Evolutionary conservation across 768 basidiomycete species (phyloP), one percentile per base, ranked within the genome.

Genomic region (Mycena vitilis): DNA sequence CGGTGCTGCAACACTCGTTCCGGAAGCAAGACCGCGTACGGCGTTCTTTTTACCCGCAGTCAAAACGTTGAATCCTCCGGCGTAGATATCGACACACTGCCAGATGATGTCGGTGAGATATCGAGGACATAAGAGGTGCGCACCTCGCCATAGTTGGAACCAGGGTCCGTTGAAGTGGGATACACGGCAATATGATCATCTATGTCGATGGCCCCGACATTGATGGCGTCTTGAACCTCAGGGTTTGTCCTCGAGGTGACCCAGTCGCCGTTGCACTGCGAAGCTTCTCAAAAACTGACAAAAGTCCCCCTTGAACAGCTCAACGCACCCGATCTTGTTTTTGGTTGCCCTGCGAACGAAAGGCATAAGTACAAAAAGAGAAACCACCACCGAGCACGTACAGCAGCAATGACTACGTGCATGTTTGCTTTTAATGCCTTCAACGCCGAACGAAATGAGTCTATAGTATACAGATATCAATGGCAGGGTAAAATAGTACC

Each of bases 81-180:
- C 52, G 23, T 53, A 53, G n/a, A 53, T 30, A 30, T 53, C 52
- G 23, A 53, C 52, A 36, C 52, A 53, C 52, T 53, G 22, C 12
- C 25, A 16, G 5, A 20, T 53, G 15, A 53, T 12, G 30, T 25
- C 52, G 18, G 23, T 30, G 30, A 30, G 30, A 2, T 5, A 30
- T 30, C 30, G 1, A 53, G 18, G 11, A 36, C 11, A 4, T 34
- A 22, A 5, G 15, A 9, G 9, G 13, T 22, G 10, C 52, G 2
- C 52, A 53, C 52, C 52, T 16, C 52, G 52, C 52, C 52, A 22
- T 25, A 53, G 52, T 53, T 53, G 6, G 52, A 53, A 53, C 52
- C 52, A 25, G 52, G 23, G 23, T 22, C 23, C 2, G 30, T 30
- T 30, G 30, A 2, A 5, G 23, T 30, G 23, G 22, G 52, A 11